Conservation (phyloP, 257 asterid genomes). For the Penstemon newberryi region DNA sequence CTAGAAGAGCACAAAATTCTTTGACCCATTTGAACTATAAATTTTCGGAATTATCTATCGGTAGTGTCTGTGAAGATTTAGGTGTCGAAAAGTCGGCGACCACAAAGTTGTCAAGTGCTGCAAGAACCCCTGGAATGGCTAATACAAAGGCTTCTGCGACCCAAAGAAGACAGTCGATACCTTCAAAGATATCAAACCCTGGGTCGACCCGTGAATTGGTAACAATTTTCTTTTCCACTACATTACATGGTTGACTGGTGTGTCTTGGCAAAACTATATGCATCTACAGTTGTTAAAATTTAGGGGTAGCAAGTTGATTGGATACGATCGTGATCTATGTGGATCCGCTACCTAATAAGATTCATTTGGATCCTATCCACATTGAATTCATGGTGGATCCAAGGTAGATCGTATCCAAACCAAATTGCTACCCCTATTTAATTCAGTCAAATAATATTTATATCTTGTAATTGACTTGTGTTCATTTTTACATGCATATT, state of each 20-base stretch:
- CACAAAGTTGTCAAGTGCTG: slow-evolving; percentile 41
- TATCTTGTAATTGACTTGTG: slow-evolving; percentile 3
- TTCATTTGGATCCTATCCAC: too few species aligned
- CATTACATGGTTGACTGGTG: slow-evolving; percentile 6
- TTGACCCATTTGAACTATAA: slow-evolving; percentile 43
- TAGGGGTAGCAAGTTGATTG: background rate
- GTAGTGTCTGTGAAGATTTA: slow-evolving; percentile 45
- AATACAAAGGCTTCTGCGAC: slow-evolving; percentile 45
- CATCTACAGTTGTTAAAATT: background rate
- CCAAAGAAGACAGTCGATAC: slow-evolving; percentile 55
- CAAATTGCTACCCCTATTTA: background rate
- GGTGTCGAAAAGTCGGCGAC: slow-evolving; percentile 37
- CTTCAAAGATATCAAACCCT: slow-evolving; percentile 67
- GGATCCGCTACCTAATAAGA: too few species aligned
- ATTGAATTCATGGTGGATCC: too few species aligned
- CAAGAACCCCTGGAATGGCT: slow-evolving; percentile 43
- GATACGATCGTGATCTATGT: too few species aligned
- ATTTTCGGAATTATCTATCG: slow-evolving; percentile 47
- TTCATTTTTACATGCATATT: slow-evolving; percentile 13
- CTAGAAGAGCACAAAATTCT: slow-evolving; percentile 48
- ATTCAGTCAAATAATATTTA: background rate
- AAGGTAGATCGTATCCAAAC: too few species aligned
- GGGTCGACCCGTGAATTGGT: slow-evolving; percentile 97
- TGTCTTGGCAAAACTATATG: background rate
- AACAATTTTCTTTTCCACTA: background rate